Evolutionary conservation across 2,329 filamentous ascomycete genomes (phyloP).

Genomic region (Fusarium domesticum): DNA sequence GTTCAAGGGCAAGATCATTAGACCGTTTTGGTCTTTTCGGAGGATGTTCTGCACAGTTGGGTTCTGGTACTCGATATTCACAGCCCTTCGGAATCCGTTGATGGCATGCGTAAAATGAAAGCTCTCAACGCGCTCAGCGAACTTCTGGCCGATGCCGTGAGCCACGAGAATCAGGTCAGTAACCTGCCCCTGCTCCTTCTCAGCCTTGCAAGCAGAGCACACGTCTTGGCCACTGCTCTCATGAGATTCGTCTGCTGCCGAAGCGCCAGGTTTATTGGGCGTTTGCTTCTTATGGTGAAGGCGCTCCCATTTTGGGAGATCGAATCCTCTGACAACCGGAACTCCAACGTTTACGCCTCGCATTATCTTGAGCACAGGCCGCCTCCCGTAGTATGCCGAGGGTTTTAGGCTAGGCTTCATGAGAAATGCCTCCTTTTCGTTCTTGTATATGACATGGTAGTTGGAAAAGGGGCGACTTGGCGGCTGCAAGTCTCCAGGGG

Average conservation of each 20-base stretch:
- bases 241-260: constrained; percentile 29
- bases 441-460: constrained; percentile 84
- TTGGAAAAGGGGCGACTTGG: constrained; percentile 61
- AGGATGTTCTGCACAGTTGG: constrained; percentile 72
- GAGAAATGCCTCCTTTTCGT: constrained; percentile 73
- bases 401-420: constrained; percentile 82
- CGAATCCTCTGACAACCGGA: constrained; percentile 85
- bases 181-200: constrained; percentile 65
- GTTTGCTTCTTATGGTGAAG: constrained; percentile 54
- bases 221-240: constrained; percentile 29
- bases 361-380: constrained; percentile 78
- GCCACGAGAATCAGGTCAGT: constrained; percentile 88
- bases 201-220: constrained; percentile 60
- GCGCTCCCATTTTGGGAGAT: constrained; percentile 71
- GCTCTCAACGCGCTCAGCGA: constrained; percentile 90
- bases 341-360: constrained; percentile 81
- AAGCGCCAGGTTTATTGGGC: constrained; percentile 29
- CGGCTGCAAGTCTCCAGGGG: constrained; percentile 37
- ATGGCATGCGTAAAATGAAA: constrained; percentile 97
- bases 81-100: constrained; percentile 79
- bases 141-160: constrained; percentile 94
- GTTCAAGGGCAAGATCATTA: constrained; percentile 93
- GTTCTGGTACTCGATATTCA: constrained; percentile 79
- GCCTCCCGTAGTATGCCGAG: constrained; percentile 78
- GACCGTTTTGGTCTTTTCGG: constrained; percentile 73